Base-by-base conservation (phyloP, 1,139 yeast species). In the Zhuliangozyma parablackwelliae region DNA sequence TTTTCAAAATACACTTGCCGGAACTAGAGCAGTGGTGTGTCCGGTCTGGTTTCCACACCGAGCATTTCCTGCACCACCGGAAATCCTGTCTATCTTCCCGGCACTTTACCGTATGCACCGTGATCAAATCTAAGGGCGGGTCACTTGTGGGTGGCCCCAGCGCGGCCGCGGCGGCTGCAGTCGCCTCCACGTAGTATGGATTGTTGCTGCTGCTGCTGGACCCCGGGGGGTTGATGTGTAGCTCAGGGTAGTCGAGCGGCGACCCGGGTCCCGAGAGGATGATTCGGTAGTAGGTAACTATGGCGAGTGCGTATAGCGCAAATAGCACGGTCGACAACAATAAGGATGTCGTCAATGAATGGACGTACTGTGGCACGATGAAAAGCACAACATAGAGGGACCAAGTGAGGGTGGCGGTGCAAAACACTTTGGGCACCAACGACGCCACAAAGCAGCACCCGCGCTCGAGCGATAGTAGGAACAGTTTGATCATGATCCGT, bases 11-110 rank as follows among this genome's bases (percentile, higher is more conserved):
- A 58, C 98, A 92, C 38, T 62, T 64, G 9, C 78, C 74, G 45
- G 92, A 78, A 13, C 77, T 61, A 0, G 87, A 81, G 43, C 98
- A 92, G 58, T 92, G 97, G 55, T 92, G 98, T 41, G 87, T 75
- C 40, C 98, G 65, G 57, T 92, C 97, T 0, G 98, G 98, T 56
- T 92, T 92, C 96, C 96, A 89, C 34, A 79, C 82, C 32, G 65
- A 56, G 58, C 98, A 92, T 48, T 82, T 85, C 36, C 67, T 63
- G 57, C 97, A 45, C 34, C 43, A 46, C 29, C 45, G 34, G 29
- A 32, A 43, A 8, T 44, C 47, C 32, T 35, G 42, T 7, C 32
- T 32, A 8, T 26, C 28, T 1, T 54, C 56, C 26, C 30, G 32
- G 11, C 37, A 25, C 33, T 42, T 39, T 45, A 48, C 35, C 9